phyloP scores from a whole-genome alignment of 1,284 basidiomycete species.

The Malassezia pachydermatis region DNA sequence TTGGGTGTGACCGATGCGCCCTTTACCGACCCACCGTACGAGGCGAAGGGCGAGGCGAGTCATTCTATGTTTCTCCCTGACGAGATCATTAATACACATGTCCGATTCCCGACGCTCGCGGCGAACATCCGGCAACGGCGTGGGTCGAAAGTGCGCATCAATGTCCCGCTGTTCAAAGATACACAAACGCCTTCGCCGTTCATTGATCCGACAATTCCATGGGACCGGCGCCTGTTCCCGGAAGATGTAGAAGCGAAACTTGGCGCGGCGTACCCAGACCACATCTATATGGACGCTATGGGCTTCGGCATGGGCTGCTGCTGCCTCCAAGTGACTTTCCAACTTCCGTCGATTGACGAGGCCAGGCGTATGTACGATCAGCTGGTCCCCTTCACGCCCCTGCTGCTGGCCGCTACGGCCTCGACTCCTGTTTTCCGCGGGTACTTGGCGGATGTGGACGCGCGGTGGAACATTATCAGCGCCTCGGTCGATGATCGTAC shows the following conservation, averaged over 20 bases:
- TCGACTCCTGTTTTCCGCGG: slow-evolving; percentile 90
- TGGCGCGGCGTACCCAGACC: slow-evolving; percentile 73
- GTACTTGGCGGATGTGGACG: slow-evolving; percentile 89
- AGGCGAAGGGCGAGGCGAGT: slow-evolving; percentile 67
- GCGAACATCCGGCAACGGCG: slow-evolving; percentile 84
- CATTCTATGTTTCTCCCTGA: slow-evolving; percentile 89
- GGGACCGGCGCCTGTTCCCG: slow-evolving; percentile 65
- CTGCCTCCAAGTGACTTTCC: slow-evolving; percentile 94
- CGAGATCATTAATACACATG: slow-evolving; percentile 92
- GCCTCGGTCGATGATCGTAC: slow-evolving; percentile 94
- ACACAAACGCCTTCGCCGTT: slow-evolving; percentile 76
- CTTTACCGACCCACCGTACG: slow-evolving; percentile 82
- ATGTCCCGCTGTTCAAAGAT: slow-evolving; percentile 87
- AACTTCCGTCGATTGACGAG: slow-evolving; percentile 83
- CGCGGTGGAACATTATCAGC: slow-evolving; percentile 95
- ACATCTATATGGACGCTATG: slow-evolving; percentile 99
- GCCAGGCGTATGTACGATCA: slow-evolving; percentile 89
- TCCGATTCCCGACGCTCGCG: slow-evolving; percentile 92
- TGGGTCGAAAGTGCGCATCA: slow-evolving; percentile 88
- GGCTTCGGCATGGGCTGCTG: slow-evolving; percentile 99
- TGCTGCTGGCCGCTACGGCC: slow-evolving; percentile 89
- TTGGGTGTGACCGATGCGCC: slow-evolving; percentile 66
- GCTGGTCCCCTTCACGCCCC: slow-evolving; percentile 81
- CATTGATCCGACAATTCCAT: slow-evolving; percentile 77
- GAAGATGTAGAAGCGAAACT: slow-evolving; percentile 75